Base-by-base conservation (phyloP, 176 grass and related monocot species). In the Poa annua region DNA sequence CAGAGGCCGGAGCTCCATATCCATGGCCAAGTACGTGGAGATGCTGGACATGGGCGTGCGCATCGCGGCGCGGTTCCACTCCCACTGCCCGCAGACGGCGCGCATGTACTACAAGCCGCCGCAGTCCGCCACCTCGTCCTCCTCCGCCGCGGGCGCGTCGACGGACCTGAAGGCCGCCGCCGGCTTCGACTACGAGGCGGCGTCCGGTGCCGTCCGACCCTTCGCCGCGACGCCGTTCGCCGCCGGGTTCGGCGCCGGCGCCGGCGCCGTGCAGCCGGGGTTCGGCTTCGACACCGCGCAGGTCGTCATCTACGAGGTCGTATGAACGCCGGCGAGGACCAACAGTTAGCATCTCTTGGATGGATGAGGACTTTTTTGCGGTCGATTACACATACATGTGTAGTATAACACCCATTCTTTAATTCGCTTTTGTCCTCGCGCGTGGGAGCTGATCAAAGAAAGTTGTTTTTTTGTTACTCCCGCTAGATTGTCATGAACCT, bases 61-160 rank as follows among this genome's bases (percentile, higher is more conserved):
- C 49, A 73, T 93, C 76, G 88, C 80, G 0, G 90, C 86, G n/a
- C 84, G 91, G 82, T 96, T 93, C 91, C 88, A 93, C 79, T 87
- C 91, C 2, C 90, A 96, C 84, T 96, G 90, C 64, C 93, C 90
- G 12, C 93, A 96, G 76, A 96, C 93, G 54, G 90, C 90, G 21
- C 79, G 90, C 17, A 83, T 88, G 88, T 96, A 96, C 88, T 95
- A 95, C 93, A 95, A 88, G 77, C 93, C 90, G 64, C 93, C 90
- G 11, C 76, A 78, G 17, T 75, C 82, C 6, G 13, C 71, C 10
- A 3, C 72, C 13, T 7, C 71, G 7, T 5, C 81, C 1, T 0
- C 44, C 6, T 6, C n/a, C 3, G 8, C 56, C n/a, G n/a, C n/a
- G n/a, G 22, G 9, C 41, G 66, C 7, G 5, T 26, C 67, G 3